Conservation (phyloP, 306 rosid species). For the Mimosa pudica region DNA sequence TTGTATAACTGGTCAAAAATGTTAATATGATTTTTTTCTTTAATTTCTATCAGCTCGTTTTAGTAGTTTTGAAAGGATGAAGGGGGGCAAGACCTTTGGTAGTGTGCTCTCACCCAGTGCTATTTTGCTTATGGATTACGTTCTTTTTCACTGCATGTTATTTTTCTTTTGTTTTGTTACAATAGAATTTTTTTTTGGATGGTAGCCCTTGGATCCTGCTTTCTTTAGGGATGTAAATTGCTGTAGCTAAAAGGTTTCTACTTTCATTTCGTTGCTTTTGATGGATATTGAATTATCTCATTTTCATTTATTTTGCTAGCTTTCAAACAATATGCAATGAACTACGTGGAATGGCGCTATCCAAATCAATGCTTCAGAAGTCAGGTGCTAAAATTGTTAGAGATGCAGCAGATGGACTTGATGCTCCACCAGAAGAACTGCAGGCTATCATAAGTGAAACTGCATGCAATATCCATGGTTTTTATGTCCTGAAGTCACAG, state of each 20-base stretch:
- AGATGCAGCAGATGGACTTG: slow-evolving; percentile 63
- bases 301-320: slow-evolving; percentile 52
- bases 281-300: slow-evolving; percentile 37
- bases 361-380: slow-evolving; percentile 52
- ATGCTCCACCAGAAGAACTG: slow-evolving; percentile 70
- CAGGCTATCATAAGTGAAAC: slow-evolving; percentile 61
- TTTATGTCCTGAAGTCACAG: slow-evolving; percentile 62
- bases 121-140: slow-evolving; percentile 1
- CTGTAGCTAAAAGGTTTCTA: neutral
- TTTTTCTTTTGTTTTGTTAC: neutral
- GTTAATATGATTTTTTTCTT: neutral
- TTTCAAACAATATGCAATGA: slow-evolving; percentile 73
- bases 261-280: slow-evolving; percentile 24
- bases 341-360: slow-evolving; percentile 64
- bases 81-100: neutral
- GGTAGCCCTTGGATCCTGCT: slow-evolving; percentile 4
- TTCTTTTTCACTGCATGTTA: neutral
- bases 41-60: neutral
- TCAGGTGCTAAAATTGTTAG: slow-evolving; percentile 60
- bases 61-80: neutral
- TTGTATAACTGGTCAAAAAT: neutral
- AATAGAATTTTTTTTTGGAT: slow-evolving; percentile 6
- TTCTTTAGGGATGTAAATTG: neutral
- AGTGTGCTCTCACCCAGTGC: neutral
- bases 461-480: slow-evolving; percentile 70